phyloP scores from a whole-genome alignment of 2,329 filamentous ascomycete species.

The Colletotrichum sublineola region DNA sequence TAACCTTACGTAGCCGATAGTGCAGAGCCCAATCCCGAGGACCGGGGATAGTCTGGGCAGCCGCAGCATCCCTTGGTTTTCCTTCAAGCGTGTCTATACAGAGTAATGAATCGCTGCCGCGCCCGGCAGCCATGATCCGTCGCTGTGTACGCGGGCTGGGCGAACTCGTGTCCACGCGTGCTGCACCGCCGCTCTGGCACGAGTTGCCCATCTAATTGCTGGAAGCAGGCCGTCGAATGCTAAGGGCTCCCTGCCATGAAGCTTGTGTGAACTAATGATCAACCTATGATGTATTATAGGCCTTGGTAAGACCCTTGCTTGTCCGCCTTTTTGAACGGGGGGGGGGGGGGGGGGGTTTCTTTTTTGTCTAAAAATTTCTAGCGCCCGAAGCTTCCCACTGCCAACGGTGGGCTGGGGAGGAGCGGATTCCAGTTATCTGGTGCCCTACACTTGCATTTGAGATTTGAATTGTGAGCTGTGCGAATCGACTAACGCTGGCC shows the following conservation, averaged over 20 bases:
- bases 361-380: slow-evolving; percentile 8
- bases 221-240: not conserved
- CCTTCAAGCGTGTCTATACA: not conserved
- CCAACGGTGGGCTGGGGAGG: slow-evolving; percentile 25
- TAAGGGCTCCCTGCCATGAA: not conserved
- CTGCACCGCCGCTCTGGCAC: not conserved
- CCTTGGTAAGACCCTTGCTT: slow-evolving; percentile 29
- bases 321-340: slow-evolving; percentile 10
- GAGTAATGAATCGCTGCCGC: not conserved
- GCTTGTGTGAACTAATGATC: slow-evolving; percentile 23
- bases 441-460: slow-evolving; percentile 13
- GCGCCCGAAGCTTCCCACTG: slow-evolving; percentile 4
- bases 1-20: slow-evolving; percentile 5
- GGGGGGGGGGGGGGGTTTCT: not conserved
- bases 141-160: not conserved
- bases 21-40: slow-evolving; percentile 5
- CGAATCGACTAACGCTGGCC: slow-evolving; percentile 9
- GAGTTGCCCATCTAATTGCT: not conserved
- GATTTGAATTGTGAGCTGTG: slow-evolving; percentile 1
- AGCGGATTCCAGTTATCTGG: slow-evolving; percentile 32
- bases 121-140: not conserved
- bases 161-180: not conserved
- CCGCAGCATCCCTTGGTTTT: not conserved
- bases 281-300: slow-evolving; percentile 35
- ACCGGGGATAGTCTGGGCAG: not conserved